phyloP scores from a whole-genome alignment of 768 basidiomycete species.

The Phylloporus arenicola region DNA sequence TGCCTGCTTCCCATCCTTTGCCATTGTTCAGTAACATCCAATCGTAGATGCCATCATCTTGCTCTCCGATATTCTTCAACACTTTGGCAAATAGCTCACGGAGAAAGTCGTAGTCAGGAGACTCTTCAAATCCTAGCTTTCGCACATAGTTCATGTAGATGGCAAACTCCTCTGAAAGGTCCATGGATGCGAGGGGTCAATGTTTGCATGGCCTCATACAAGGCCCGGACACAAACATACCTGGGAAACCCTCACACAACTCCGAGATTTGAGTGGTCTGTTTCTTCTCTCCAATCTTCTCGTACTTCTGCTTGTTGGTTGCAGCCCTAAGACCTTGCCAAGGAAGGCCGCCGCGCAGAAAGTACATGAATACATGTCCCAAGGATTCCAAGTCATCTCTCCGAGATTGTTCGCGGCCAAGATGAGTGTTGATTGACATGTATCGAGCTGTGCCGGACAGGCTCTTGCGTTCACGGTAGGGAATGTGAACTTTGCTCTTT shows the following conservation, averaged over 20 bases:
- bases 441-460: conserved; percentile 95
- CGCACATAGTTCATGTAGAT: conserved; percentile 99
- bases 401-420: conserved; percentile 91
- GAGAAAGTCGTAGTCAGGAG: conserved; percentile 96
- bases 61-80: conserved; percentile 78
- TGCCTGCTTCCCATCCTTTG: conserved; percentile 91
- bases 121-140: conserved; percentile 96
- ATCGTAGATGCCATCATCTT: conserved; percentile 89
- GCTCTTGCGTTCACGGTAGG: conserved; percentile 98
- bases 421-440: conserved; percentile 99
- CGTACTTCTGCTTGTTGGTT: conserved; percentile 99
- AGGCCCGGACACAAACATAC: conserved; percentile 32
- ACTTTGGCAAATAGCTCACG: conserved; percentile 92
- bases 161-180: conserved; percentile 73
- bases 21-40: conserved; percentile 95
- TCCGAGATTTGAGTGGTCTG: conserved; percentile 89
- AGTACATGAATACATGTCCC: conserved; percentile 99
- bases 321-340: conserved; percentile 98
- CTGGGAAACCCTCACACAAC: conserved; percentile 95
- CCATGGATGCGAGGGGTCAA: conserved; percentile 1
- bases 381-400: conserved; percentile 95
- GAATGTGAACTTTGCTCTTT: conserved; percentile 95
- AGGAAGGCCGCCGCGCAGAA: conserved; percentile 89
- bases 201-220: background rate
- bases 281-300: conserved; percentile 99